A percentile compares a stretch with the other conserved stretches of the same genome.
Evolutionary conservation across 768 basidiomycete species (phyloP).

Genomic region (Clitopilus hobsonii): DNA sequence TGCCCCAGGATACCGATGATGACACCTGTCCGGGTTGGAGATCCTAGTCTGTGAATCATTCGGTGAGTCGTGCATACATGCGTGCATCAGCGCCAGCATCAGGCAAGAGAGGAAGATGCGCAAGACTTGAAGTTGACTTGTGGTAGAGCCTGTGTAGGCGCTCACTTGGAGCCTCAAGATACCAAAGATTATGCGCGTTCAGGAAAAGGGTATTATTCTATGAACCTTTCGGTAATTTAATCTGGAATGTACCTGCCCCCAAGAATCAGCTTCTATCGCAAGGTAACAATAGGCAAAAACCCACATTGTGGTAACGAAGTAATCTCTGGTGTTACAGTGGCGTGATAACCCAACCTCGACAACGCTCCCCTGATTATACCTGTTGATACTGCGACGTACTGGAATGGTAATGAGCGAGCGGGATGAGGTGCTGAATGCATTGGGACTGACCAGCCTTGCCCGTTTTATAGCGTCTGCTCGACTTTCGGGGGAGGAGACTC

Average conservation of each 20-base stretch:
- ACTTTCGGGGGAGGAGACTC: conserved; percentile 79
- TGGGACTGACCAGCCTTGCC: conserved; percentile 56
- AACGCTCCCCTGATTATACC: conserved; percentile 86
- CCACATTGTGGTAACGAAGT: conserved; percentile 82
- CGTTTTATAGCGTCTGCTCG: conserved; percentile 65
- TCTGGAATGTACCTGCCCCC: conserved; percentile 81
- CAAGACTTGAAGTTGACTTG: too few species aligned
- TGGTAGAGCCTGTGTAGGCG: too few species aligned
- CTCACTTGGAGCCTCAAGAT: too few species aligned
- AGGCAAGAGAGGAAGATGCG: too few species aligned
- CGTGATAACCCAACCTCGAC: conserved; percentile 69
- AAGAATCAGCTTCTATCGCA: background rate
- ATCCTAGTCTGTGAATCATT: too few species aligned
- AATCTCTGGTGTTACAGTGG: conserved; percentile 74
- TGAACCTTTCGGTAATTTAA: conserved; percentile 68
- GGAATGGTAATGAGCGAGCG: background rate
- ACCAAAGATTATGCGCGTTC: too few species aligned
- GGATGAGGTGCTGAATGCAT: background rate
- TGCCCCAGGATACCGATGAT: too few species aligned
- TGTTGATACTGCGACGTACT: conserved; percentile 81
- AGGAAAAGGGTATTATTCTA: conserved; percentile 12
- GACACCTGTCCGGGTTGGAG: too few species aligned
- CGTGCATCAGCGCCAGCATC: too few species aligned
- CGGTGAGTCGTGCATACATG: too few species aligned
- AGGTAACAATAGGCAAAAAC: background rate